phyloP scores from a whole-genome alignment of 2,329 filamentous ascomycete genomes.

The Talaromyces rugulosus region DNA sequence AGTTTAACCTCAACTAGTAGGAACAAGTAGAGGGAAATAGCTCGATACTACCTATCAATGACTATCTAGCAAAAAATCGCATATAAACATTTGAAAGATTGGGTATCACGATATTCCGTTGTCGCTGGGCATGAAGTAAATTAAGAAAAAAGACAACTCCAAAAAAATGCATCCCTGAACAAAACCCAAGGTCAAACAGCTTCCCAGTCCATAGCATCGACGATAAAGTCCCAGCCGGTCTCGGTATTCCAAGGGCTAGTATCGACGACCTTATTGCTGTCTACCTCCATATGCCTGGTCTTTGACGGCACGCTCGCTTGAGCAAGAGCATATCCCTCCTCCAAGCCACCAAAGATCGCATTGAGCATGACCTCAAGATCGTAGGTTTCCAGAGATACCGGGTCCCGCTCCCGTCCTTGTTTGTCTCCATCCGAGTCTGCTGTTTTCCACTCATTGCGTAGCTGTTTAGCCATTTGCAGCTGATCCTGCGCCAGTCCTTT shows the following conservation, averaged over 20 bases:
- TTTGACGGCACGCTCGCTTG: constrained; percentile 39
- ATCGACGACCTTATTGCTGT: background rate
- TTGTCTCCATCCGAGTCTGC: constrained; percentile 11
- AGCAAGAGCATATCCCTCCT: constrained; percentile 54
- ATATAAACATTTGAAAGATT: background rate
- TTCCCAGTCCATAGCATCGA: constrained; percentile 60
- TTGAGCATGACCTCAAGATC: constrained; percentile 58
- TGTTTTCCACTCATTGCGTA: constrained; percentile 13
- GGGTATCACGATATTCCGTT: background rate
- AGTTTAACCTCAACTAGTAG: background rate
- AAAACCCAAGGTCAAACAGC: constrained; percentile 20
- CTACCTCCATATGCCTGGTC: constrained; percentile 10
- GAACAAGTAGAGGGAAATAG: too few species aligned
- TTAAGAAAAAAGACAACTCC: background rate
- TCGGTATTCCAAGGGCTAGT: constrained; percentile 23
- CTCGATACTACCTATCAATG: background rate
- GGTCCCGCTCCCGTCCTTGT: background rate
- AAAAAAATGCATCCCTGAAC: background rate
- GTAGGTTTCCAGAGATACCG: constrained; percentile 53
- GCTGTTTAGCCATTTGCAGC: constrained; percentile 31
- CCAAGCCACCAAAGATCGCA: constrained; percentile 56
- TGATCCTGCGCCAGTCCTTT: constrained; percentile 53
- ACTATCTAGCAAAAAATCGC: background rate
- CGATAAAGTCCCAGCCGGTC: constrained; percentile 54
- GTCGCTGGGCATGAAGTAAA: constrained; percentile 1